These are phyloP conservation scores for Aspergillus sp. DNA, from an alignment of 2,329 filamentous ascomycete species.

Conservation along the genomic window DNA sequence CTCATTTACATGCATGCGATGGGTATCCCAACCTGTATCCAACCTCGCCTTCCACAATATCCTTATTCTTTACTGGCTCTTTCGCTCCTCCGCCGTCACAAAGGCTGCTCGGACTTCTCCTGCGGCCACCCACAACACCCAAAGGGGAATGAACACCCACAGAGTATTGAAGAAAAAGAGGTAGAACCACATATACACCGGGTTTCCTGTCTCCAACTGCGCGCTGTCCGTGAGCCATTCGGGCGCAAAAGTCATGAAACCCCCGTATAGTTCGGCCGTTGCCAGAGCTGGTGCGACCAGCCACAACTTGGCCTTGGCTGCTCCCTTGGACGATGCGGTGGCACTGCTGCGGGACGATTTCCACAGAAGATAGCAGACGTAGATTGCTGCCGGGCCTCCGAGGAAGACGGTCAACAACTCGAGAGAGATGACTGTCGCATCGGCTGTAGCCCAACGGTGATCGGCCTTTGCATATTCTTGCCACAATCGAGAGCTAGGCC, in stretches of 20 bases:
- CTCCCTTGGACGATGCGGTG: constrained; percentile 14
- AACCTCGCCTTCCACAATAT: too few species aligned
- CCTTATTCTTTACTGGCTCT: constrained; percentile 12
- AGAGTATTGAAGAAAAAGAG: constrained; percentile 61
- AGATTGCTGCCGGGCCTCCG: constrained; percentile 54
- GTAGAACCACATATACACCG: constrained; percentile 61
- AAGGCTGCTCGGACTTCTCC: constrained; percentile 38
- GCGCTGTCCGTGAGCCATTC: constrained; percentile 59
- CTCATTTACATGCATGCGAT: too few species aligned
- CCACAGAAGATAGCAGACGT: constrained; percentile 51
- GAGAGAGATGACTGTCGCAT: constrained; percentile 55
- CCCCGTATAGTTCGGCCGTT: constrained; percentile 61
- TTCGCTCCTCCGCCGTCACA: constrained; percentile 22
- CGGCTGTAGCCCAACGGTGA: constrained; percentile 54
- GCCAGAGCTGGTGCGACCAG: constrained; percentile 56
- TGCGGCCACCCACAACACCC: constrained; percentile 52
- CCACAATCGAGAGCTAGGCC: constrained; percentile 54
- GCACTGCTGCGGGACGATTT: constrained; percentile 19
- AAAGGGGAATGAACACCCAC: constrained; percentile 57
- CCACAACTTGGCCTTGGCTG: constrained; percentile 40
- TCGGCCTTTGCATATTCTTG: constrained; percentile 64
- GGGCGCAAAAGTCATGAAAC: constrained; percentile 61
- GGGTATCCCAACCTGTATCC: too few species aligned
- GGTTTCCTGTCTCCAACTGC: constrained; percentile 55
- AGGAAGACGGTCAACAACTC: constrained; percentile 59